Evolutionary conservation across 345 rosid genomes (phyloP).

Genomic region (Eutrema yunnanense): DNA sequence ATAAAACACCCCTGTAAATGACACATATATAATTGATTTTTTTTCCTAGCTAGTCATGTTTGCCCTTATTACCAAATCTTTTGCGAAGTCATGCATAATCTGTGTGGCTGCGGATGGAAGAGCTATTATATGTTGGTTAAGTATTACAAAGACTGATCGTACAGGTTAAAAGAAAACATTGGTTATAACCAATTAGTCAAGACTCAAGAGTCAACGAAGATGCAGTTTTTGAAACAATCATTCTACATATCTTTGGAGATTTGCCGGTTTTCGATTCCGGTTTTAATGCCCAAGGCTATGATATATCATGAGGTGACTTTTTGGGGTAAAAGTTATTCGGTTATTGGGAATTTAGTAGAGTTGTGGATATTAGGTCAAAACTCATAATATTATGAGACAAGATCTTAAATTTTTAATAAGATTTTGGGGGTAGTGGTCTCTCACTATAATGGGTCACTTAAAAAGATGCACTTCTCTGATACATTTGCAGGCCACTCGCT

Average conservation of each 20-base stretch:
- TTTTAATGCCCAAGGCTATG: too few species aligned
- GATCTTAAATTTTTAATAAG: background rate
- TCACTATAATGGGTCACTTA: constrained; percentile 33
- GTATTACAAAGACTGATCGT: too few species aligned
- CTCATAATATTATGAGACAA: background rate
- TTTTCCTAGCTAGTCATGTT: too few species aligned
- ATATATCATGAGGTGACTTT: background rate
- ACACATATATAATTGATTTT: too few species aligned
- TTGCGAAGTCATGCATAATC: too few species aligned
- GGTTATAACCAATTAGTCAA: too few species aligned
- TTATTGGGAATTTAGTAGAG: background rate
- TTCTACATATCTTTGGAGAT: too few species aligned
- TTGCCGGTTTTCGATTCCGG: too few species aligned
- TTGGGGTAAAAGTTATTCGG: background rate
- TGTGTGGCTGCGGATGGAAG: background rate
- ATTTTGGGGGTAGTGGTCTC: constrained; percentile 21
- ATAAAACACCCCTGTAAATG: too few species aligned
- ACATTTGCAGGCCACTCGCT: constrained; percentile 47
- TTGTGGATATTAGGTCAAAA: constrained; percentile 14
- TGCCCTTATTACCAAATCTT: background rate
- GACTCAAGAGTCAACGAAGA: too few species aligned
- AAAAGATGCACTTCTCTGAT: constrained; percentile 29
- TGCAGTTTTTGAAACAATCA: too few species aligned
- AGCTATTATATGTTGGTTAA: background rate
- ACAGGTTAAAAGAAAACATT: too few species aligned